These are phyloP conservation scores for Xylariaceae sp. DNA, from an alignment of 2,329 filamentous ascomycete genomes.

Conservation along the genomic window DNA sequence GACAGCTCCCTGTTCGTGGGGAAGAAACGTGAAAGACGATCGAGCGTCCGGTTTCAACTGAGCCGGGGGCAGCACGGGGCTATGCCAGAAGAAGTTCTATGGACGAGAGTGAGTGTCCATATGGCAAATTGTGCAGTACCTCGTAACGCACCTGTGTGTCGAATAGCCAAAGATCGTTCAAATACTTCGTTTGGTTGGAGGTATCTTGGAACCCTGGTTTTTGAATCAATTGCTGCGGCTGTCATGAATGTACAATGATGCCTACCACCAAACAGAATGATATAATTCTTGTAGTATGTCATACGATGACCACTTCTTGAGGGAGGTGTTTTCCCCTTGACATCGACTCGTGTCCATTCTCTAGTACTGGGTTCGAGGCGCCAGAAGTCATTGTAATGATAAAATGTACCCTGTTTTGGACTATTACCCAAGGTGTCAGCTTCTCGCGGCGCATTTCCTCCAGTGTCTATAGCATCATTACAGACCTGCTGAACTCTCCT, in stretches of 20 bases:
- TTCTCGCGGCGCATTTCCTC: too few relatives aligned
- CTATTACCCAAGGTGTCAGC: conserved; percentile 1
- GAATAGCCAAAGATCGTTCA: conserved; percentile 93
- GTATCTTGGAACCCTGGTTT: conserved; percentile 80
- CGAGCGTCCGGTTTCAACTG: conserved; percentile 85
- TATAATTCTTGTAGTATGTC: conserved; percentile 96
- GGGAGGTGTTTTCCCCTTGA: conserved; percentile 71
- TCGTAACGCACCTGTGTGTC: conserved; percentile 56
- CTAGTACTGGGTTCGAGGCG: conserved; percentile 74
- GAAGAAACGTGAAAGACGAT: conserved; percentile 87
- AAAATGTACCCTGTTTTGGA: conserved; percentile 70
- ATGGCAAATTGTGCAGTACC: background rate
- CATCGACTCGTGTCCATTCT: conserved; percentile 90
- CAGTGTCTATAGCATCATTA: conserved; percentile 4
- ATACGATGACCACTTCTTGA: conserved; percentile 90
- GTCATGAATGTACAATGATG: background rate
- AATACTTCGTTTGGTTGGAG: conserved; percentile 87
- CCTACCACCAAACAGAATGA: conserved; percentile 78
- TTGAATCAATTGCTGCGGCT: conserved; percentile 10
- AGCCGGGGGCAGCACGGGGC: conserved; percentile 68
- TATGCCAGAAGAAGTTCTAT: conserved; percentile 78
- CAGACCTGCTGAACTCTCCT: conserved; percentile 80
- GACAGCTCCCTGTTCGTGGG: conserved; percentile 84
- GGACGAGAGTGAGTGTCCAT: conserved; percentile 11
- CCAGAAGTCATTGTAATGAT: conserved; percentile 99